These are phyloP conservation scores for Cydonia oblonga DNA, from an alignment of 331 rosid genomes.

Conservation along the genomic window DNA sequence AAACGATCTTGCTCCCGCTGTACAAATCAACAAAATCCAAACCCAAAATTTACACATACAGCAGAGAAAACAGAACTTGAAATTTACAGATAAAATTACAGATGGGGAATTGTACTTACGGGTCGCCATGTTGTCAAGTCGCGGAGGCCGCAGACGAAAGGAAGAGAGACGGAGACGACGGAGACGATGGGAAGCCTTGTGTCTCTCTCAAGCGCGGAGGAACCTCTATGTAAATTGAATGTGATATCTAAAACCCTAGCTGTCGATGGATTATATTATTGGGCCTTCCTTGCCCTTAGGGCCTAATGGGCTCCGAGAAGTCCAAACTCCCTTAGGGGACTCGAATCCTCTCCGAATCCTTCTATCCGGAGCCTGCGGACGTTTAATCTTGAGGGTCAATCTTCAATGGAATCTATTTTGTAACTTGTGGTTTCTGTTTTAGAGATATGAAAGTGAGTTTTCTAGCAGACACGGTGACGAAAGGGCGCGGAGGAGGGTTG, in stretches of 20 bases:
- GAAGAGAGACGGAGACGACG: background rate
- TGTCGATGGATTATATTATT: background rate
- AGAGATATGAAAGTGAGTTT: no score
- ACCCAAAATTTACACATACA: background rate
- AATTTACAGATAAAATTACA: background rate
- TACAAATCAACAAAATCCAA: background rate
- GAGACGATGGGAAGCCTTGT: background rate
- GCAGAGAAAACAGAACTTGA: background rate
- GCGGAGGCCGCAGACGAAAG: background rate
- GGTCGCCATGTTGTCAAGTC: background rate
- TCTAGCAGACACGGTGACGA: no score
- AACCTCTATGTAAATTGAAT: background rate
- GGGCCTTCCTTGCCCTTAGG: background rate
- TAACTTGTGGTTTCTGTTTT: no score
- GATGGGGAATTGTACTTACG: background rate
- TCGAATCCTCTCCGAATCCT: no score
- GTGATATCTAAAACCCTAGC: background rate
- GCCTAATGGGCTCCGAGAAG: background rate
- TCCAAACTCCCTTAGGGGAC: background rate
- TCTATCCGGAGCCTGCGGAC: no score
- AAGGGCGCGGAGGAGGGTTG: no score
- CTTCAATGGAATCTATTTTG: no score
- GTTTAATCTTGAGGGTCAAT: no score
- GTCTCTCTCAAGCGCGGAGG: background rate
- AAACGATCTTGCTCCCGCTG: slow-evolving; percentile 57